phyloP scores from a whole-genome alignment of 2,329 filamentous ascomycete species.

The Domatiomyces catenatus region DNA sequence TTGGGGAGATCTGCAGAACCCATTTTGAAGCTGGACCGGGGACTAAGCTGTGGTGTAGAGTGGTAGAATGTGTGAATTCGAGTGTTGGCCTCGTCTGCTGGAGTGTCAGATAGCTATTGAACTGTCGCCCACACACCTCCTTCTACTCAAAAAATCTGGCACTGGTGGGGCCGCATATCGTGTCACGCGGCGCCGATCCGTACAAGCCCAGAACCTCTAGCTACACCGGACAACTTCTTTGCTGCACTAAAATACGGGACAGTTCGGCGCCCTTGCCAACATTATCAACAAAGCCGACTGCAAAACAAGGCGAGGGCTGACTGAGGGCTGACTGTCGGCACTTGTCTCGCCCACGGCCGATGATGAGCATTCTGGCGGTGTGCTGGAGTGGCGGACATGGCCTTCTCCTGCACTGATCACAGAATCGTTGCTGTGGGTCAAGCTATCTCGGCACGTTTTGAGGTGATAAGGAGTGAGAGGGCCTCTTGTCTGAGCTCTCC shows the following conservation, averaged over 20 bases:
- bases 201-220: not conserved
- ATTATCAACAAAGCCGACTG: not conserved
- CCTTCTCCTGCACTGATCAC: no score
- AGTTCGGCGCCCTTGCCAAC: not conserved
- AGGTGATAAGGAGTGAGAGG: no score
- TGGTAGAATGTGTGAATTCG: not conserved
- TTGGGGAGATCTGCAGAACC: conserved; percentile 29
- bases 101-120: not conserved
- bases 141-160: not conserved
- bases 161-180: not conserved
- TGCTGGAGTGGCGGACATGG: not conserved
- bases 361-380: no score
- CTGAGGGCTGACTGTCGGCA: not conserved
- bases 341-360: not conserved
- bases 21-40: conserved; percentile 18
- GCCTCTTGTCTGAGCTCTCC: no score
- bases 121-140: not conserved
- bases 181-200: not conserved
- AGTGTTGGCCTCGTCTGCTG: not conserved
- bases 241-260: no score
- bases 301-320: not conserved
- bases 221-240: no score
- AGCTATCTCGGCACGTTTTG: no score
- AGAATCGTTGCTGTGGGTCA: no score
- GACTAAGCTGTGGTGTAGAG: not conserved